Conservation (phyloP, 345 rosid species). For the Eutrema japonicum region DNA sequence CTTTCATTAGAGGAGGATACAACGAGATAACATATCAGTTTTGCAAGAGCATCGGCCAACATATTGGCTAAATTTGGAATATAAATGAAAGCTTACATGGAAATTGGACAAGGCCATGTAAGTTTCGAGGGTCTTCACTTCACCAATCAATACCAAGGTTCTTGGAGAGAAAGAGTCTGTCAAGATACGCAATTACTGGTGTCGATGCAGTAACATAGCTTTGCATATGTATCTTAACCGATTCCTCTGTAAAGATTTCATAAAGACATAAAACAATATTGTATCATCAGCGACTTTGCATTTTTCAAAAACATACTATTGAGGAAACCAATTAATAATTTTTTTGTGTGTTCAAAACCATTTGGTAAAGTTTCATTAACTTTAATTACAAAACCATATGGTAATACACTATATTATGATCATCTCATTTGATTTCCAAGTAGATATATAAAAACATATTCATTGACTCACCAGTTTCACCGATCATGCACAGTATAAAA, state of each 20-base stretch:
- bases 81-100: too few relatives aligned
- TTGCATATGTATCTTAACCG: constrained; percentile 69
- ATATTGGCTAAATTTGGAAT: too few relatives aligned
- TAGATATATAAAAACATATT: too few relatives aligned
- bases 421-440: not conserved
- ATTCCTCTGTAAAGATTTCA: constrained; percentile 50
- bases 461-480: constrained; percentile 70
- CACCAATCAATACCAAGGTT: constrained; percentile 81
- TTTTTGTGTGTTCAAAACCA: not conserved
- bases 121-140: constrained; percentile 4
- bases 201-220: constrained; percentile 53
- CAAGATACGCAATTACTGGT: constrained; percentile 57
- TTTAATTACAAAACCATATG: not conserved
- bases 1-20: too few relatives aligned
- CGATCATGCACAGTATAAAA: constrained; percentile 58
- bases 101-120: not conserved
- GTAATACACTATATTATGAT: not conserved
- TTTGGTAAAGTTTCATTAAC: not conserved
- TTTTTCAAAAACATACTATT: not conserved
- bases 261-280: not conserved
- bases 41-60: too few relatives aligned
- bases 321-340: not conserved
- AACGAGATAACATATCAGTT: too few relatives aligned
- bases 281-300: constrained; percentile 5
- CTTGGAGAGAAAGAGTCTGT: constrained; percentile 65